These are phyloP conservation scores for Telfairia occidentalis DNA, from an alignment of 331 rosid species.

Conservation along the genomic window DNA sequence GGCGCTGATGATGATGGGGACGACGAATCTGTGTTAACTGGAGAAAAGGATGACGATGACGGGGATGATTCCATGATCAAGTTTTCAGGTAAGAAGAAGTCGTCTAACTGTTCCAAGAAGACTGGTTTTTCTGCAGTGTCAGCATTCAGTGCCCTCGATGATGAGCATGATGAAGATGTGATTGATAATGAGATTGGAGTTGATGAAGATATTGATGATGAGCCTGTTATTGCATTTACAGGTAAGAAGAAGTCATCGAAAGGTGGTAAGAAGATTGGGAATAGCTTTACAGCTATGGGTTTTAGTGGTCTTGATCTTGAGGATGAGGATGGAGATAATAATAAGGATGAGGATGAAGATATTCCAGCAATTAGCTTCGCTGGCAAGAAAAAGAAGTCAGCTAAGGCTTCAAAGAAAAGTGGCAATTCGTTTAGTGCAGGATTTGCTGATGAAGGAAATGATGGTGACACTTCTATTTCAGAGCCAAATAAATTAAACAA, in stretches of 20 bases:
- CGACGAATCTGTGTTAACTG: constrained; percentile 21
- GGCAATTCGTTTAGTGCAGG: constrained; percentile 25
- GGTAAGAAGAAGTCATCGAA: constrained; percentile 77
- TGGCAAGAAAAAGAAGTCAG: constrained; percentile 82
- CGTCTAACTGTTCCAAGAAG: constrained; percentile 33
- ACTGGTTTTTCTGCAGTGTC: constrained; percentile 42
- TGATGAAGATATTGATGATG: constrained; percentile 30
- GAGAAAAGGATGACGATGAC: constrained; percentile 21
- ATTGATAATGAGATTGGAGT: constrained; percentile 21
- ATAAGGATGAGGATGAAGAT: constrained; percentile 46
- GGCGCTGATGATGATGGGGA: constrained; percentile 22
- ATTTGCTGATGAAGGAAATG: constrained; percentile 40
- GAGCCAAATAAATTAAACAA: constrained; percentile 32
- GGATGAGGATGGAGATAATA: constrained; percentile 33
- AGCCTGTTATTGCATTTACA: constrained; percentile 36
- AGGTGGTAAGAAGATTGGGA: constrained; percentile 42
- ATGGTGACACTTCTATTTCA: constrained; percentile 23
- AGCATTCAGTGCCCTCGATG: constrained; percentile 45
- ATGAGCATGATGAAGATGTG: constrained; percentile 35
- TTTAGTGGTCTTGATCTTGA: constrained; percentile 38
- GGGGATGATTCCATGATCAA: constrained; percentile 35
- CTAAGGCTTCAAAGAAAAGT: constrained; percentile 50
- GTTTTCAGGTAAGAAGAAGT: constrained; percentile 62
- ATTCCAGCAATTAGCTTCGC: constrained; percentile 41
- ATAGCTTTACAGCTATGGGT: constrained; percentile 29